Evolutionary conservation across 495 filamentous ascomycete genomes (phyloP).

Genomic region (Symbiotaphrina buchneri): DNA sequence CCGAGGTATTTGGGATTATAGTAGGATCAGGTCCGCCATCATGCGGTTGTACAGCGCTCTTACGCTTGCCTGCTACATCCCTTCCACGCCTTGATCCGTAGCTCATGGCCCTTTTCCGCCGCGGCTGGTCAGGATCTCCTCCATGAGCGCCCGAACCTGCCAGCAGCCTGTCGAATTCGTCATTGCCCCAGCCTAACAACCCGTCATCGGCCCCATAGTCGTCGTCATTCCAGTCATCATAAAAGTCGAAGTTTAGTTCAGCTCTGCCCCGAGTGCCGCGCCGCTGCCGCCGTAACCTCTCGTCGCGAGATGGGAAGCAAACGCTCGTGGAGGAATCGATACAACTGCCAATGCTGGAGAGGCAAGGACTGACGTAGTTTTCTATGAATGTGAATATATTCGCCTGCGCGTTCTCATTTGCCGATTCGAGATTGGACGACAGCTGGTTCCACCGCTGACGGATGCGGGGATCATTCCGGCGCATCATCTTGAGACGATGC

Average conservation of each 20-base stretch:
- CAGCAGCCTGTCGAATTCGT: slow-evolving; percentile 72
- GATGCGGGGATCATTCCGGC: slow-evolving; percentile 73
- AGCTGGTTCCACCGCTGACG: slow-evolving; percentile 86
- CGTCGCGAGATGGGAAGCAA: slow-evolving; percentile 53
- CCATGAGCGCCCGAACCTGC: slow-evolving; percentile 37
- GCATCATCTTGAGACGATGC: slow-evolving; percentile 15
- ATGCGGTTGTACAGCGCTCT: slow-evolving; percentile 36
- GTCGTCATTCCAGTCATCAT: slow-evolving; percentile 89
- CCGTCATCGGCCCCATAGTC: slow-evolving; percentile 36
- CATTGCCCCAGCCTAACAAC: slow-evolving; percentile 46
- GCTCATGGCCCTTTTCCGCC: slow-evolving; percentile 62
- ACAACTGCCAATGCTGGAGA: slow-evolving; percentile 38
- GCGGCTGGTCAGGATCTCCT: slow-evolving; percentile 37
- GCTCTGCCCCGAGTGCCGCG: slow-evolving; percentile 33
- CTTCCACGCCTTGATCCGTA: slow-evolving; percentile 45
- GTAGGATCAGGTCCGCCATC: slow-evolving; percentile 56
- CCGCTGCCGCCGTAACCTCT: slow-evolving; percentile 43
- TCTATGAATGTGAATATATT: slow-evolving; percentile 76
- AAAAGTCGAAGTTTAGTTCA: slow-evolving; percentile 87
- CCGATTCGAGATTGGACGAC: slow-evolving; percentile 76
- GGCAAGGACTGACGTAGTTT: slow-evolving; percentile 63
- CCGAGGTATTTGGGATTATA: slow-evolving; percentile 68
- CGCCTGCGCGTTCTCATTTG: slow-evolving; percentile 75
- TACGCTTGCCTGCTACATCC: slow-evolving; percentile 14
- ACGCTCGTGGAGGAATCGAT: slow-evolving; percentile 45